Evolutionary conservation across 352 stramenopile species (phyloP), one percentile per base, ranked within the genome.

Genomic region (Phytopythium kandeliae): DNA sequence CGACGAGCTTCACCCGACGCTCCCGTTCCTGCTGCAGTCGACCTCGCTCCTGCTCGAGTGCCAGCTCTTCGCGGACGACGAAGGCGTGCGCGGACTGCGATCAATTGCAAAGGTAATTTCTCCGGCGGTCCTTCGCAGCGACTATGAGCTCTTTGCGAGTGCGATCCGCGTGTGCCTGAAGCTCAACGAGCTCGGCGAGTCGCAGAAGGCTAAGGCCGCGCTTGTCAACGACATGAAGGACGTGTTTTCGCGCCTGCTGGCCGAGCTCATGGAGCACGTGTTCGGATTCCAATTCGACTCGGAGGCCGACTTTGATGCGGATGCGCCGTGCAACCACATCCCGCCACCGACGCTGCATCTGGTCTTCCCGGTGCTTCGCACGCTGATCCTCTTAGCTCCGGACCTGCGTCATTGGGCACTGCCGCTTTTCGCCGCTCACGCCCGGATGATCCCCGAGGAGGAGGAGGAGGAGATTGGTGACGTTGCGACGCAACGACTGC

Each of bases 391-490:
- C 24, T 63, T 74, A 37, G 66, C 69, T 8, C 74, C 70, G 22
- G 58, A 71, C 4, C 56, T 90, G 42, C 74, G 83, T 4, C 74
- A 79, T 22, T 93, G 80, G 79, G 60, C 65, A 15, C 49, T 93
- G 51, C 77, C 80, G 50, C 66, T 95, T 11, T 85, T 93, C 58
- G 79, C 82, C 6, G 77, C 75, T 11, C 83, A 95, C 33, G 80
- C 73, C 16, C 76, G 66, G n/a, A 93, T 92, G 77, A 95, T 95
- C 44, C 77, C 78, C 11, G 78, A 92, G 25, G 85, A 95, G 35
- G 85, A 95, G 19, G 85, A 95, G 30, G 82, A 93, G 55, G 85
- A 95, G 59, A 71, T 94, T n/a, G 85, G 83, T 9, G 85, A 95
- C 50, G 74, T 89, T 4, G 74, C 68, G 1, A 59, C 85, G 0